Percentiles rank a stretch among this genome's conserved stretches.
These are phyloP conservation scores for Trametes cubensis DNA, from an alignment of 768 basidiomycete genomes.

Conservation along the genomic window DNA sequence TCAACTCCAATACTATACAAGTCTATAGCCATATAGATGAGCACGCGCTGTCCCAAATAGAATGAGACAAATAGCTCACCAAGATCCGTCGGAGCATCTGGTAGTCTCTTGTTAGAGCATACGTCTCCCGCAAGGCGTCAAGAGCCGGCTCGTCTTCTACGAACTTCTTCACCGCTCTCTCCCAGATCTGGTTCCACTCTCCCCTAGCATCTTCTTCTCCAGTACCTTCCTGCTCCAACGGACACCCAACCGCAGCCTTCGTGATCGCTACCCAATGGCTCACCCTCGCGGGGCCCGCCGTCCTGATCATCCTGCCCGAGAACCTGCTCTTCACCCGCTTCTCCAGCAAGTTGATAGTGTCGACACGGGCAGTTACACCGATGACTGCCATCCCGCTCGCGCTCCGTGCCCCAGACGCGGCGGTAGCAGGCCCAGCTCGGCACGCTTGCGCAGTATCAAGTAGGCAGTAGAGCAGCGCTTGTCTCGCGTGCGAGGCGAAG, in stretches of 20 bases:
- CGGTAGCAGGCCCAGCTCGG: constrained; percentile 53
- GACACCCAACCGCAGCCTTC: constrained; percentile 46
- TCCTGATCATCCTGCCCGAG: constrained; percentile 86
- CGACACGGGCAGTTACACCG: constrained; percentile 84
- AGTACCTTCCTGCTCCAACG: constrained; percentile 9
- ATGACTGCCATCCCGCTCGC: constrained; percentile 78
- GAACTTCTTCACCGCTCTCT: constrained; percentile 55
- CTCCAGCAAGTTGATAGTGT: constrained; percentile 87
- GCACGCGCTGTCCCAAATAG: not conserved
- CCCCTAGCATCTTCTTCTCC: constrained; percentile 31
- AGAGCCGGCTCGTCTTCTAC: constrained; percentile 50
- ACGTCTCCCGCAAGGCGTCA: constrained; percentile 57
- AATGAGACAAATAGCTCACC: constrained; percentile 43
- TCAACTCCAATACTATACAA: constrained; percentile 41
- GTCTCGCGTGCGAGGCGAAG: constrained; percentile 89
- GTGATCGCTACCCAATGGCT: constrained; percentile 55
- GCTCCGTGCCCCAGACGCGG: not conserved
- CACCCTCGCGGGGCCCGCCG: constrained; percentile 58
- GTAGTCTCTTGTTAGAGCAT: constrained; percentile 61
- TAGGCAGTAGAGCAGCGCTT: constrained; percentile 92
- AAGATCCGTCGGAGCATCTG: constrained; percentile 60
- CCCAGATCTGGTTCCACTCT: constrained; percentile 72
- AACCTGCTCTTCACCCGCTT: constrained; percentile 98
- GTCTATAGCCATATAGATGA: not conserved
- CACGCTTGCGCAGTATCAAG: constrained; percentile 93